Conservation (phyloP, 371 early-diverging fungal species). For the Actinomucor elegans region DNA sequence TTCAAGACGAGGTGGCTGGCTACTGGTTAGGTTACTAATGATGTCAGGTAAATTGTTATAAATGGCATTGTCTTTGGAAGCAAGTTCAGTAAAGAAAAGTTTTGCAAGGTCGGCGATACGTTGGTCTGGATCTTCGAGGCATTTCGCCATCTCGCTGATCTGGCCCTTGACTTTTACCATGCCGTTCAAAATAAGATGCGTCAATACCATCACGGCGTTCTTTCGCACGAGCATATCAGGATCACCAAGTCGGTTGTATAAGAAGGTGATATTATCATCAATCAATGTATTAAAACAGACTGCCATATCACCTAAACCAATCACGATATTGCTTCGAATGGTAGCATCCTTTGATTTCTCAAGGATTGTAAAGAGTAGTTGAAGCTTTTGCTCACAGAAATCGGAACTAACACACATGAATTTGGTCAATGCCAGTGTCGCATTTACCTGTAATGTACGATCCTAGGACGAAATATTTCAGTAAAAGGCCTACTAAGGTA, state of each 20-base stretch:
- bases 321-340: conserved; percentile 86
- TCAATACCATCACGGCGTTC: conserved; percentile 96
- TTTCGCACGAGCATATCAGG: conserved; percentile 80
- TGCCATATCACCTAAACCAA: conserved; percentile 96
- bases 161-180: conserved; percentile 99
- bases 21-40: conserved; percentile 81
- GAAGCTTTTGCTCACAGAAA: conserved; percentile 92
- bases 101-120: conserved; percentile 90
- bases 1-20: conserved; percentile 52
- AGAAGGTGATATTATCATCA: conserved; percentile 89
- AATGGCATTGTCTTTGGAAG: conserved; percentile 95
- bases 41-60: conserved; percentile 98
- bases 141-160: conserved; percentile 95
- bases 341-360: conserved; percentile 79
- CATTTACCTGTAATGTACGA: conserved; percentile 77
- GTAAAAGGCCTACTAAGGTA: too few relatives aligned
- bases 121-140: conserved; percentile 84
- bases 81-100: conserved; percentile 93
- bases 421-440: conserved; percentile 87
- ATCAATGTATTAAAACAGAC: conserved; percentile 94
- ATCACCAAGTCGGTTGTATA: conserved; percentile 89
- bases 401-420: conserved; percentile 95
- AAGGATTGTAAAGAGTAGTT: conserved; percentile 85
- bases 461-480: conserved; percentile 48
- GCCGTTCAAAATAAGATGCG: conserved; percentile 95